A percentile compares a stretch with the other conserved stretches of the same genome.
phyloP scores from a whole-genome alignment of 345 rosid species.

The Moricandia arvensis region DNA sequence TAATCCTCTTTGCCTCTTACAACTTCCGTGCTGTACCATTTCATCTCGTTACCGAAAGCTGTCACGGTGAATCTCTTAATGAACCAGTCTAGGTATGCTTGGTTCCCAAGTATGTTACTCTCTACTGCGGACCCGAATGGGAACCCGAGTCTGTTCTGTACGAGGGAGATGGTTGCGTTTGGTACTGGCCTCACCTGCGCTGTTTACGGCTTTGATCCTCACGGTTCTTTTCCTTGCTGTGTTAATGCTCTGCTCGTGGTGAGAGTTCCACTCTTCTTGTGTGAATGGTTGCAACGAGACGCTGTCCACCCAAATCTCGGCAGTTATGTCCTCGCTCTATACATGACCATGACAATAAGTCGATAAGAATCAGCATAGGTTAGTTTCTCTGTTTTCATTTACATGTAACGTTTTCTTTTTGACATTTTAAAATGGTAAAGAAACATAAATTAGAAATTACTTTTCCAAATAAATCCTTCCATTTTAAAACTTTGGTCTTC shows the following conservation, averaged over 20 bases:
- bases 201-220: constrained; percentile 48
- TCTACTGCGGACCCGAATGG: constrained; percentile 67
- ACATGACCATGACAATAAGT: neutral
- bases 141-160: constrained; percentile 39
- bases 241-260: constrained; percentile 49
- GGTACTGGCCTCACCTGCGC: constrained; percentile 45
- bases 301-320: constrained; percentile 79
- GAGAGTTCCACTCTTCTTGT: constrained; percentile 61
- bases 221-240: constrained; percentile 48
- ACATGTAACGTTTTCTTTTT: neutral
- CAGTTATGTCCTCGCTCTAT: constrained; percentile 52
- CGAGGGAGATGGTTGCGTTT: constrained; percentile 51
- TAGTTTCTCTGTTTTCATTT: neutral
- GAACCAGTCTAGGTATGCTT: constrained; percentile 66
- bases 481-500: neutral
- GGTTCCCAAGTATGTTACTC: constrained; percentile 58
- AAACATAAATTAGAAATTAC: neutral
- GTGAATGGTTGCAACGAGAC: constrained; percentile 81
- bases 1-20: constrained; percentile 52
- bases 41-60: constrained; percentile 68
- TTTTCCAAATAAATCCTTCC: neutral
- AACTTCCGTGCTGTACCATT: constrained; percentile 68
- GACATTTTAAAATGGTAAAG: neutral
- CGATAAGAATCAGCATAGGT: neutral
- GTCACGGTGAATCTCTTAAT: constrained; percentile 61